Evolutionary conservation across 2,329 filamentous ascomycete genomes (phyloP), one percentile per base, ranked within the genome.

Genomic region (Cercospora berteroae): DNA sequence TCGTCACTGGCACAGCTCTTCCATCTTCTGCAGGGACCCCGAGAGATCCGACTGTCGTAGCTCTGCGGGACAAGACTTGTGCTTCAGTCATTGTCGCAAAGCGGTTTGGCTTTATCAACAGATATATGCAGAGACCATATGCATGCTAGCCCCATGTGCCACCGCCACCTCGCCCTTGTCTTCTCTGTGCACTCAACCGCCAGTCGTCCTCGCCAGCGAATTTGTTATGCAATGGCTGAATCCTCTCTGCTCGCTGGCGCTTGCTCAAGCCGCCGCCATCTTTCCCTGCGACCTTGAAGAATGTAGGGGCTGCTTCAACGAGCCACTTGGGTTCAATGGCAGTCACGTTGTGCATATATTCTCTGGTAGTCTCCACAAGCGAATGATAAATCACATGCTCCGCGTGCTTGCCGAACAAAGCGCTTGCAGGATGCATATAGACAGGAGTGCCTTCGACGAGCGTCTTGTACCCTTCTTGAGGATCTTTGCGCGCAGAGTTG

Each of bases 321-420:
- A 99, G 86, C 88, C 88, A 90, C 79, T 96, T 97, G 8, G 95
- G 94, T 81, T 99, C 95, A 75, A 99, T 98, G 4, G 87, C 87
- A 3, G 93, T 97, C 13, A 93, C 95, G 77, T 88, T 92, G 76
- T 97, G 94, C 95, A 99, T 98, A 80, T 98, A 99, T 81, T 99
- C 95, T 82, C 96, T 94, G 25, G 91, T 96, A 25, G 95, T 99
- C 74, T 98, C 85, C 7, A 98, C 92, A 20, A 99, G 84, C 63
- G 88, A 90, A 76, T 97, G 90, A 78, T 97, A 99, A 64, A 99
- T 92, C 36, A 98, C 95, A 85, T 96, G 96, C 80, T 99, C 95
- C 0, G 94, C 91, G 68, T 94, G 92, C 80, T 98, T 98, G 62
- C 95, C 95, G 75, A 98, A 99, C 13, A 99, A 83, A 9, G 94